These are phyloP conservation scores for Fusarium scirpi DNA, from an alignment of 2,329 filamentous ascomycete species.

Conservation along the genomic window DNA sequence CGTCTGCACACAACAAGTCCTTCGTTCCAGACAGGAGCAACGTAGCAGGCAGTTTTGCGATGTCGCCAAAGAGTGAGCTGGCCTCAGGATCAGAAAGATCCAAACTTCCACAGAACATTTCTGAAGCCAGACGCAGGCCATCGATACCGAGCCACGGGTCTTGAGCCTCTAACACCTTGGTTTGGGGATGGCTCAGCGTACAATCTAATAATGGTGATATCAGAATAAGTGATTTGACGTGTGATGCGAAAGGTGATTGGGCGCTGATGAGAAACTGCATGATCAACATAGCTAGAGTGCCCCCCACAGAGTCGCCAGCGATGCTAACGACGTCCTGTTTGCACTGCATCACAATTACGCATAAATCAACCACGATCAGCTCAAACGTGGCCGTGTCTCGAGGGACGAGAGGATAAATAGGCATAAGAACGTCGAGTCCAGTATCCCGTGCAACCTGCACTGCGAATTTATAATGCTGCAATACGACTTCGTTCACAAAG, in stretches of 20 bases:
- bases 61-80: not conserved
- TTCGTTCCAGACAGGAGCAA: not conserved
- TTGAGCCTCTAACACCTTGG: too few relatives aligned
- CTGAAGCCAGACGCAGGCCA: too few relatives aligned
- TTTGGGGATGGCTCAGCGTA: fast-evolving
- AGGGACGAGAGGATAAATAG: fast-evolving
- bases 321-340: too few relatives aligned
- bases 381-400: fast-evolving
- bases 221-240: not conserved
- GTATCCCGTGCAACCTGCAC: fast-evolving
- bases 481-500: not conserved
- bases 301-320: too few relatives aligned
- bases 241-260: not conserved
- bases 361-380: fast-evolving
- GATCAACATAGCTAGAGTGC: too few relatives aligned
- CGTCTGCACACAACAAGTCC: not conserved
- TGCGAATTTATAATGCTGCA: fast-evolving
- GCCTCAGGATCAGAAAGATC: fast-evolving
- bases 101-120: too few relatives aligned
- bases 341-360: too few relatives aligned
- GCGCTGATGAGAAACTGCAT: too few relatives aligned
- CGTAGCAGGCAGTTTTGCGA: not conserved
- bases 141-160: too few relatives aligned
- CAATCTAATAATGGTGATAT: fast-evolving
- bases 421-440: fast-evolving